phyloP scores from a whole-genome alignment of 2,329 filamentous ascomycete genomes.

The Colletotrichum nymphaeae region DNA sequence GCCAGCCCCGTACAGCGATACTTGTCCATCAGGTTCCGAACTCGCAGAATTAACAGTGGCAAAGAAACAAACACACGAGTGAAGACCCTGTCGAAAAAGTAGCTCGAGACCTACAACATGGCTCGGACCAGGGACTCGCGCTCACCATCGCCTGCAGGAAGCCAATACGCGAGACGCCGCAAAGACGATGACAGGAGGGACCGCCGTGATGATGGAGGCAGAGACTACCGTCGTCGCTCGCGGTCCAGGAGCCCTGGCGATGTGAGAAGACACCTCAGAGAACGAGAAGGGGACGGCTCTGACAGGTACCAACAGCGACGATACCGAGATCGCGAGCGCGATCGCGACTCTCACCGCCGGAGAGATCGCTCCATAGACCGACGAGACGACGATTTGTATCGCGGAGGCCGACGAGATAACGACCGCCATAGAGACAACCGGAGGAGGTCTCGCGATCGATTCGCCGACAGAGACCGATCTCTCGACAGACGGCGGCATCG shows the following conservation, averaged over 20 bases:
- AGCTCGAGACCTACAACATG: slow-evolving; percentile 57
- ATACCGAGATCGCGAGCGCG: slow-evolving; percentile 64
- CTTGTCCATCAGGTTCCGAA: neutral
- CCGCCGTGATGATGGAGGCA: slow-evolving; percentile 60
- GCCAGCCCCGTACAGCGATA: neutral
- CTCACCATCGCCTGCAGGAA: slow-evolving; percentile 96
- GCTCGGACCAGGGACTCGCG: slow-evolving; percentile 76
- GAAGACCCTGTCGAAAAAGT: slow-evolving; percentile 35
- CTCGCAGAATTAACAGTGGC: slow-evolving; percentile 12
- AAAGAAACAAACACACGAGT: slow-evolving; percentile 15
- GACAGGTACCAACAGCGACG: slow-evolving; percentile 63
- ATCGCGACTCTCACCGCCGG: slow-evolving; percentile 70
- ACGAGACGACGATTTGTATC: slow-evolving; percentile 73
- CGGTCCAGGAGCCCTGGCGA: slow-evolving; percentile 72
- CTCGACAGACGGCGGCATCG: slow-evolving; percentile 64
- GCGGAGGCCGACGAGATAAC: slow-evolving; percentile 68
- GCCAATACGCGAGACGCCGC: slow-evolving; percentile 78
- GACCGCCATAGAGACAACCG: slow-evolving; percentile 63
- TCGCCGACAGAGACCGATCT: slow-evolving; percentile 68
- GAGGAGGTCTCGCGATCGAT: slow-evolving; percentile 71
- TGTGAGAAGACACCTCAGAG: slow-evolving; percentile 57
- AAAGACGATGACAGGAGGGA: slow-evolving; percentile 71
- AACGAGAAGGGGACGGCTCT: slow-evolving; percentile 47
- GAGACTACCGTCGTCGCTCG: slow-evolving; percentile 66
- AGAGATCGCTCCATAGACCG: slow-evolving; percentile 78